These are phyloP conservation scores for Gentiana macrophylla DNA, from an alignment of 257 asterid species.

Conservation along the genomic window DNA sequence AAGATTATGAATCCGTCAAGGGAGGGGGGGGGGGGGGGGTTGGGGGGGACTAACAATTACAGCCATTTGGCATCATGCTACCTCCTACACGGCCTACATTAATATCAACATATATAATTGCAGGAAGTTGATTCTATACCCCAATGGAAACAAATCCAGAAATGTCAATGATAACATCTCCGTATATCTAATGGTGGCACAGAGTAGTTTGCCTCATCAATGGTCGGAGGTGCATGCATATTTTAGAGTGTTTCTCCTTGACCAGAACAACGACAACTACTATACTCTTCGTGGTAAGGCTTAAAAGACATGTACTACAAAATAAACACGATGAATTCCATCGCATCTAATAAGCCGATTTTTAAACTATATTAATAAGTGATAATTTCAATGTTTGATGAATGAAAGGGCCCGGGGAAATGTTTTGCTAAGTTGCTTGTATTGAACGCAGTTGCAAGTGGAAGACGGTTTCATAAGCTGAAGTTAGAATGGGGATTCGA, in stretches of 20 bases:
- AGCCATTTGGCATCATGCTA: too few species aligned
- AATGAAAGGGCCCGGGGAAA: too few species aligned
- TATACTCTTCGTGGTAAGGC: constrained; percentile 34
- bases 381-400: too few species aligned
- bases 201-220: constrained; percentile 19
- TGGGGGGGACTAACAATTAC: too few species aligned
- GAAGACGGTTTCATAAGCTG: constrained; percentile 44
- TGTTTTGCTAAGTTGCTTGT: not conserved
- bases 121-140: constrained; percentile 61
- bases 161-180: constrained; percentile 42
- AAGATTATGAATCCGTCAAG: too few species aligned
- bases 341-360: too few species aligned
- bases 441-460: constrained; percentile 24
- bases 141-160: constrained; percentile 59
- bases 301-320: not conserved
- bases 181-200: constrained; percentile 33
- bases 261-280: constrained; percentile 56
- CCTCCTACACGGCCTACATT: not conserved
- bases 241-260: constrained; percentile 45
- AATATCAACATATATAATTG: not conserved
- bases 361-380: too few species aligned
- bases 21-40: too few species aligned
- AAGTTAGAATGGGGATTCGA: constrained; percentile 54
- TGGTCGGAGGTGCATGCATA: constrained; percentile 48
- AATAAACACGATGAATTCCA: too few species aligned